Evolutionary conservation across 306 rosid genomes (phyloP), one percentile per base, ranked within the genome.

Genomic region (Hippophae gyantsensis): DNA sequence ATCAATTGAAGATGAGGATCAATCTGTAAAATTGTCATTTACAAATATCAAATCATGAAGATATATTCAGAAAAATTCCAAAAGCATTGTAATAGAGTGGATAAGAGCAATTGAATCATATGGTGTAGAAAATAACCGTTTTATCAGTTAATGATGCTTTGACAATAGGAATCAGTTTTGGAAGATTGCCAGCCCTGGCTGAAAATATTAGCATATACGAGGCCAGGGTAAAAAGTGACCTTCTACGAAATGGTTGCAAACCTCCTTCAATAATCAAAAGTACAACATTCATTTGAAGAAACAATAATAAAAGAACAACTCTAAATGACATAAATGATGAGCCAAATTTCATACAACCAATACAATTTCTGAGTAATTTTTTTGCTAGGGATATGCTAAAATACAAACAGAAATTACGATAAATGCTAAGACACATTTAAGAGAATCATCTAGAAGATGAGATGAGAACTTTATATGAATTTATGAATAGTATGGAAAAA

Each of bases 1-100:
- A 85, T 82, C 80, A 85, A 71, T 78, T 85, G 83, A 63, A 92
- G 93, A 76, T 78, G 77, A 42, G 95, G 96, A 82, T 92, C 96
- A 64, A 75, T 88, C 95, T 92, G 84, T 72, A 51, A 57, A 51
- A 62, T 27, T 27, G 38, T 27, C 38, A 27, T 27, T 2, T 27
- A 2, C 38, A 27, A 27, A 27, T 3, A 27, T 27, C 38, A 27
- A 27, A 27, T 27, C 38, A 27, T 27, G 38, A 27, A 27, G 3
- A 27, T 27, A 27, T 27, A 27, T 27, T 27, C 38, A 27, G 38
- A 3, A 27, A 27, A 27, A 27, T 27, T 27, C 11, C 41, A 14
- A 47, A 26, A 23, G n/a, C 13, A 1, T 60, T 47, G 10, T 12
- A 12, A 38, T 9, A 6, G 25, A 57, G 38, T 48, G 38, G 60